A percentile compares a stretch with the other conserved stretches of the same genome.
phyloP scores from a whole-genome alignment of 768 basidiomycete genomes.

The Suillus tomentosus region DNA sequence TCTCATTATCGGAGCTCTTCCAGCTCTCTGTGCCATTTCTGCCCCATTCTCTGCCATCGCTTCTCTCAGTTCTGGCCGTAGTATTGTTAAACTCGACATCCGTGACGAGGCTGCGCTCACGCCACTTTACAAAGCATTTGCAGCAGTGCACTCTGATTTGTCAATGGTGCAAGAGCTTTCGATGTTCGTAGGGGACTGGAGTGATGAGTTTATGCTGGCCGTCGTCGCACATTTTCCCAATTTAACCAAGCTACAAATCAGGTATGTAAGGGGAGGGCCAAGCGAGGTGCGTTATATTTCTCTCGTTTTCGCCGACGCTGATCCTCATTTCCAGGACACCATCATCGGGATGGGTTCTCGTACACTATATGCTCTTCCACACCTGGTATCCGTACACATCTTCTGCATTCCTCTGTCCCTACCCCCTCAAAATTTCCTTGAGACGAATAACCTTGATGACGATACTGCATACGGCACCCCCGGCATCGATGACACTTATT shows the following conservation, averaged over 20 bases:
- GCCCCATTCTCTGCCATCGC: conserved; percentile 19
- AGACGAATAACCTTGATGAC: too few species aligned
- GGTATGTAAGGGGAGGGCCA: too few species aligned
- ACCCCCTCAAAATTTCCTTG: too few species aligned
- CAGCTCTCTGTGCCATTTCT: conserved; percentile 46
- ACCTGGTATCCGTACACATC: conserved; percentile 41
- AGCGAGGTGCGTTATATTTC: too few species aligned
- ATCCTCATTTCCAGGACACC: conserved; percentile 31
- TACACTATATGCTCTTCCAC: conserved; percentile 39
- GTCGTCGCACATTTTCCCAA: conserved; percentile 24
- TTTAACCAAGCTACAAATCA: too few species aligned
- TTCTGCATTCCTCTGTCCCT: too few species aligned
- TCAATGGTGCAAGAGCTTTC: conserved; percentile 31
- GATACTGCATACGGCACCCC: too few species aligned
- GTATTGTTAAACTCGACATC: conserved; percentile 25
- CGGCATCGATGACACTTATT: too few species aligned
- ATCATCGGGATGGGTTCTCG: conserved; percentile 46
- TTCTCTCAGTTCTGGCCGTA: conserved; percentile 23
- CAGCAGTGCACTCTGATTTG: background rate
- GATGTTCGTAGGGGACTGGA: conserved; percentile 44
- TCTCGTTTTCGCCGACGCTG: background rate
- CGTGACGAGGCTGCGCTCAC: conserved; percentile 24
- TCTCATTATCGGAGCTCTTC: too few species aligned
- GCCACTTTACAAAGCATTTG: conserved; percentile 28
- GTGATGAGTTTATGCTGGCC: conserved; percentile 47